These are phyloP conservation scores for Melastoma candidum DNA, from an alignment of 441 rosid species.

Conservation along the genomic window DNA sequence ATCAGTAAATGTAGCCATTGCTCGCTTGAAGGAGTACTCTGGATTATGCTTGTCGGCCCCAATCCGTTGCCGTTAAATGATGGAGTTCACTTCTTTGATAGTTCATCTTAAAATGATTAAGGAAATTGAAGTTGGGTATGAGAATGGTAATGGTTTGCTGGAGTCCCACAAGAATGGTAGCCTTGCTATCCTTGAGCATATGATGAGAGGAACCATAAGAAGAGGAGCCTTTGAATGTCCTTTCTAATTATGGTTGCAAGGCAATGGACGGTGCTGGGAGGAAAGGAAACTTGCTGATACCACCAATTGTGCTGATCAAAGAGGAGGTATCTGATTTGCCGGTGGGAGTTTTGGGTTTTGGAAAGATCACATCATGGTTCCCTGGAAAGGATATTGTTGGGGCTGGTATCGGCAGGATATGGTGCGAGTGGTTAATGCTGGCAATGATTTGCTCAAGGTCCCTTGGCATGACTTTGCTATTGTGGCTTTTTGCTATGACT, in stretches of 20 bases:
- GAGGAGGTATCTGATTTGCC: conserved; percentile 49
- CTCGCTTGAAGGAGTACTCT: conserved; percentile 2
- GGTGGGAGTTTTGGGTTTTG: conserved; percentile 46
- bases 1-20: no score
- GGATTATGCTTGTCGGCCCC: conserved; percentile 51
- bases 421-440: conserved; percentile 76
- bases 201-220: conserved; percentile 19
- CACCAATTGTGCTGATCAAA: conserved; percentile 46
- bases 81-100: conserved; percentile 73
- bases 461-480: conserved; percentile 73
- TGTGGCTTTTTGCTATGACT: conserved; percentile 52
- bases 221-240: conserved; percentile 4
- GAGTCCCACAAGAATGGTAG: conserved; percentile 23
- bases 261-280: conserved; percentile 13
- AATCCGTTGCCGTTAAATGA: conserved; percentile 95
- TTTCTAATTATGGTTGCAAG: conserved; percentile 11
- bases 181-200: conserved; percentile 45
- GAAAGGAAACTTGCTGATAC: conserved; percentile 31
- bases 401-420: conserved; percentile 42
- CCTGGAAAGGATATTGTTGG: conserved; percentile 33
- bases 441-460: conserved; percentile 25
- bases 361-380: conserved; percentile 53
- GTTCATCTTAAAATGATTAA: conserved; percentile 27
- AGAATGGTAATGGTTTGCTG: conserved; percentile 18
- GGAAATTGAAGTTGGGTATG: conserved; percentile 12